Percentiles rank a stretch among this genome's conserved stretches.
These are phyloP conservation scores for Diutina siamensis DNA, from an alignment of 1,139 yeast species.

Conservation along the genomic window DNA sequence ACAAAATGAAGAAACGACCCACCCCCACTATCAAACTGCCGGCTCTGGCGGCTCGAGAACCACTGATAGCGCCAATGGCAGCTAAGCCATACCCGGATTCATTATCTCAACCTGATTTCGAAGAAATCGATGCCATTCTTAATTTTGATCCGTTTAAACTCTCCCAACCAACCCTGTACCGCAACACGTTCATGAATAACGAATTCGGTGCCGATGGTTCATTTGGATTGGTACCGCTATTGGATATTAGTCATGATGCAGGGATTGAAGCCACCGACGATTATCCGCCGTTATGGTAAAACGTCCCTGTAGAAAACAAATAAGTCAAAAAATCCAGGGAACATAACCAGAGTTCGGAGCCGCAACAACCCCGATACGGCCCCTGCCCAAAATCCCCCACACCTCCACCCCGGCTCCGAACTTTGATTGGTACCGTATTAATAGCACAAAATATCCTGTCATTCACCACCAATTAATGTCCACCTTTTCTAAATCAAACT, in stretches of 20 bases:
- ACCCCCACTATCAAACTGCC: not conserved
- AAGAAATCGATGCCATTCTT: constrained; percentile 12
- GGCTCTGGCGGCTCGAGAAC: not conserved
- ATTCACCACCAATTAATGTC: constrained; percentile 33
- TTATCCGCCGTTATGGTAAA: not conserved
- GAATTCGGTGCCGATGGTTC: constrained; percentile 66
- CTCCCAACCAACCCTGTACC: constrained; percentile 11
- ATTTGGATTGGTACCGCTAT: constrained; percentile 47
- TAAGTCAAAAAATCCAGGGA: too few species aligned
- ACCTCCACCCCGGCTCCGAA: too few species aligned
- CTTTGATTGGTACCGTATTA: too few species aligned
- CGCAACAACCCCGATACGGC: not conserved
- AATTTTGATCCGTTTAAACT: constrained; percentile 28
- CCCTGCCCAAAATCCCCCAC: too few species aligned
- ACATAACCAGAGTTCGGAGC: too few species aligned
- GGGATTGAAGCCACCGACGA: not conserved
- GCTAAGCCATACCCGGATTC: not conserved
- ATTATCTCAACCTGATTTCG: not conserved
- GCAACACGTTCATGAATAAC: constrained; percentile 25
- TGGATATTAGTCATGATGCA: constrained; percentile 16
- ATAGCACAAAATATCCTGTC: too few species aligned
- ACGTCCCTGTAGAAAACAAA: too few species aligned
- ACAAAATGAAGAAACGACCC: not conserved
- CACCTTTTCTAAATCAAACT: constrained; percentile 48
- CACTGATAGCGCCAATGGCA: not conserved